Evolutionary conservation across 1,139 yeast species (phyloP).

Genomic region (Geotrichum aggregatum): DNA sequence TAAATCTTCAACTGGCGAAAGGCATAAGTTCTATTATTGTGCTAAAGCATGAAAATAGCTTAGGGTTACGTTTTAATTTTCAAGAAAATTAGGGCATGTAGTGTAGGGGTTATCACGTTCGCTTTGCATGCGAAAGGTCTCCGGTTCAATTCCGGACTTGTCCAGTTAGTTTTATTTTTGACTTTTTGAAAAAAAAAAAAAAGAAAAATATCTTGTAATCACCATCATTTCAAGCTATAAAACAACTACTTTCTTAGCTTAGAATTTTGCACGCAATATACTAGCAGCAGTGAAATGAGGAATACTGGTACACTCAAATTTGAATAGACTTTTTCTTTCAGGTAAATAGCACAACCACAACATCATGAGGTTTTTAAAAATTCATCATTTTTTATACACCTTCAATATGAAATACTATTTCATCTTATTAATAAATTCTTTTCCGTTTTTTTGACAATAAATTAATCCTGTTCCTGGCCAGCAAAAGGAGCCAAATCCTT

Average conservation of each 20-base stretch:
- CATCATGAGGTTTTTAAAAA: neutral
- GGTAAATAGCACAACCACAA: no score
- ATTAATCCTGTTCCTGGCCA: conserved; percentile 41
- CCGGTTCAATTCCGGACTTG: conserved; percentile 23
- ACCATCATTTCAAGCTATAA: neutral
- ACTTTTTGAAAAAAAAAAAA: conserved; percentile 1
- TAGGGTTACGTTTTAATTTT: no score
- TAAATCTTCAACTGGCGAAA: no score
- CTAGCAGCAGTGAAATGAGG: no score
- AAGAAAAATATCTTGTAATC: neutral
- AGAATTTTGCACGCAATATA: no score
- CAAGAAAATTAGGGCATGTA: conserved; percentile 16
- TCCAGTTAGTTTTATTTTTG: conserved; percentile 20
- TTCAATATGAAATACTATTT: neutral
- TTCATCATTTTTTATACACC: neutral
- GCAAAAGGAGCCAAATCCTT: conserved; percentile 40
- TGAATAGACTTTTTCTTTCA: neutral
- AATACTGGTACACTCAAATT: neutral
- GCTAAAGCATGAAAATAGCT: no score
- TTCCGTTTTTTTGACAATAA: neutral
- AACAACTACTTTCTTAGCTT: no score
- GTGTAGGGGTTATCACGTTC: conserved; percentile 22
- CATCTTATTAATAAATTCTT: no score
- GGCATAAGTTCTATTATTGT: no score
- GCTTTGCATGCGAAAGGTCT: conserved; percentile 22